phyloP scores from a whole-genome alignment of 2,329 filamentous ascomycete genomes.

The Scleromitrula shiraiana region DNA sequence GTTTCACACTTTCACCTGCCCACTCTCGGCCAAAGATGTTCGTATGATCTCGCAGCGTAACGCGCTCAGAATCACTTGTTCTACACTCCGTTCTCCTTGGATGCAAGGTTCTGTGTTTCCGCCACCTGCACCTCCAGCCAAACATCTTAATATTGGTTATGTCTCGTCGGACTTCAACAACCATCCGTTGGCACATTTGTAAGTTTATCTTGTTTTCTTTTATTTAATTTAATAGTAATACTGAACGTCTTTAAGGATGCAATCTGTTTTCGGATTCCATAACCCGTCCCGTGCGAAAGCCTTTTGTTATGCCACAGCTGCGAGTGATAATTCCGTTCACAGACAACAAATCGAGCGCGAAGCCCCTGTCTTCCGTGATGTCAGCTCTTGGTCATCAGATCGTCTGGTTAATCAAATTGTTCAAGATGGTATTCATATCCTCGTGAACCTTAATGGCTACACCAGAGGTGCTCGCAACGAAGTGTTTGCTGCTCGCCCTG shows the following conservation, averaged over 20 bases:
- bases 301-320: conserved; percentile 91
- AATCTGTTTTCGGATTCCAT: conserved; percentile 94
- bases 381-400: conserved; percentile 78
- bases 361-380: conserved; percentile 84
- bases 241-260: conserved; percentile 53
- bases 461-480: conserved; percentile 95
- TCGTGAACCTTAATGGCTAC: conserved; percentile 97
- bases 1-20: conserved; percentile 96
- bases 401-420: conserved; percentile 80
- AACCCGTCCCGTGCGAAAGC: conserved; percentile 66
- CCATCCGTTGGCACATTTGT: conserved; percentile 86
- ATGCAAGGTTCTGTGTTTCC: conserved; percentile 71
- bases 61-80: conserved; percentile 84
- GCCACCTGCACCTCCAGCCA: conserved; percentile 75
- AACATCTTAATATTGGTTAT: conserved; percentile 86
- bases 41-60: conserved; percentile 93
- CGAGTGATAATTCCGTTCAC: conserved; percentile 82
- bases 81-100: conserved; percentile 81
- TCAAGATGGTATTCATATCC: conserved; percentile 80
- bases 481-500: conserved; percentile 88
- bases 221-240: not conserved
- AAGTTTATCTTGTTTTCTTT: conserved; percentile 28
- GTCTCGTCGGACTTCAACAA: conserved; percentile 99
- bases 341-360: conserved; percentile 89
- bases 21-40: conserved; percentile 83